phyloP scores from a whole-genome alignment of 345 rosid species.

The Gossypium stocksii region DNA sequence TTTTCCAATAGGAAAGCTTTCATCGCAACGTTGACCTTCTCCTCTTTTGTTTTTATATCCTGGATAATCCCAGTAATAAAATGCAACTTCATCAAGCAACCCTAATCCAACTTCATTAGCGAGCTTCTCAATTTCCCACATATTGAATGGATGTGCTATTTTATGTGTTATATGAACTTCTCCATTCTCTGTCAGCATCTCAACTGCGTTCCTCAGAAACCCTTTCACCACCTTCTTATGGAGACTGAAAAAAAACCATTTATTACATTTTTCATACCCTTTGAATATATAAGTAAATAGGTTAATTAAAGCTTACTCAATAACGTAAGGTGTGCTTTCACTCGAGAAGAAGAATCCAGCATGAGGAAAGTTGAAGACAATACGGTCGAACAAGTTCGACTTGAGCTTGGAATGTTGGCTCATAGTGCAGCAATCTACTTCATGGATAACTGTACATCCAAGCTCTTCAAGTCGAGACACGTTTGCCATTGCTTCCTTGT shows the following conservation, averaged over 20 bases:
- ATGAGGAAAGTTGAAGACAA: conserved; percentile 7
- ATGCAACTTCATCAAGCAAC: not conserved
- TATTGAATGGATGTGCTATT: conserved; percentile 24
- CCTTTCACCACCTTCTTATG: conserved; percentile 23
- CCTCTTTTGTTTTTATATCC: conserved; percentile 31
- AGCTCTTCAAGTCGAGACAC: conserved; percentile 16
- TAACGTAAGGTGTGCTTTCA: not conserved
- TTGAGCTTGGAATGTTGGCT: not conserved
- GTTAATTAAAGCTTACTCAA: not conserved
- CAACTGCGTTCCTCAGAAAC: conserved; percentile 21
- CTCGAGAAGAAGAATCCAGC: not conserved
- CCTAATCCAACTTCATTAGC: conserved; percentile 18
- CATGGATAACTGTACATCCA: conserved; percentile 29
- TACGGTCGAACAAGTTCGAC: not conserved
- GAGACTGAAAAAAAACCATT: conserved; percentile 4
- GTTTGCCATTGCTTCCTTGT: conserved; percentile 20
- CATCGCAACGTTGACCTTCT: not conserved
- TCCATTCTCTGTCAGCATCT: conserved; percentile 23
- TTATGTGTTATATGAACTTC: conserved; percentile 32
- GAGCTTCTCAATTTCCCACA: conserved; percentile 17
- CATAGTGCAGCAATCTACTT: conserved; percentile 32
- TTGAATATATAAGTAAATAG: not conserved
- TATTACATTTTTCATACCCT: not conserved
- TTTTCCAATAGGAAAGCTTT: conserved; percentile 22
- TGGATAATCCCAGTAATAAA: conserved; percentile 11